phyloP scores from a whole-genome alignment of 148 eudicot species.

The Bassia scoparia region DNA sequence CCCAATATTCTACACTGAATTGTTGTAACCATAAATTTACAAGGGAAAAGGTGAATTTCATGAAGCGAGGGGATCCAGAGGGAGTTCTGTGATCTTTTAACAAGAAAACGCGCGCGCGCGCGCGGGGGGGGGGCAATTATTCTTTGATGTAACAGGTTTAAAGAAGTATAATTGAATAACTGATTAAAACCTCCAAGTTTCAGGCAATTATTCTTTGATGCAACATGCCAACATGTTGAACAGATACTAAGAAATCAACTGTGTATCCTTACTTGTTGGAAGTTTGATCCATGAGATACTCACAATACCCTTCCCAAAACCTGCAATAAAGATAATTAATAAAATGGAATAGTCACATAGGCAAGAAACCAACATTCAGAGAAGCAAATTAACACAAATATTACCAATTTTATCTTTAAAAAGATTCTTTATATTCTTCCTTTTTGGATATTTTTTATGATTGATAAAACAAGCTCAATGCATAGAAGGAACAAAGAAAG shows the following conservation, averaged over 20 bases:
- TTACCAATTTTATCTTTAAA: not conserved
- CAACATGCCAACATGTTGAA: not conserved
- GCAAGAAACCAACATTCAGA: not conserved
- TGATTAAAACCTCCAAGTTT: not conserved
- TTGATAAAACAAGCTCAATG: too few species aligned
- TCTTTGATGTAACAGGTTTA: too few species aligned
- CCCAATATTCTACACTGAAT: too few species aligned
- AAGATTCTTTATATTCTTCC: not conserved
- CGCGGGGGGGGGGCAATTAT: too few species aligned
- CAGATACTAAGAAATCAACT: not conserved
- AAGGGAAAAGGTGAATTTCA: too few species aligned
- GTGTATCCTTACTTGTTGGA: conserved; percentile 70
- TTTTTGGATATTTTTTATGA: too few species aligned
- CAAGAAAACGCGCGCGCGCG: too few species aligned
- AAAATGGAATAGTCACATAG: not conserved
- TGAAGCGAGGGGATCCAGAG: too few species aligned
- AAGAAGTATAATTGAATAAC: not conserved
- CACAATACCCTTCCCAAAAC: conserved; percentile 98
- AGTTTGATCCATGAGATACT: conserved; percentile 82
- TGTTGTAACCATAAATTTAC: too few species aligned
- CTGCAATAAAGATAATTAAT: conserved; percentile 37
- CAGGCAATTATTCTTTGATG: not conserved
- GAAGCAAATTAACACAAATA: not conserved
- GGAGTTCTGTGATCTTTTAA: too few species aligned
- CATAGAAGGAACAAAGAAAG: too few species aligned